Evolutionary conservation across 441 rosid genomes (phyloP).

Genomic region (Populus hybrid): DNA sequence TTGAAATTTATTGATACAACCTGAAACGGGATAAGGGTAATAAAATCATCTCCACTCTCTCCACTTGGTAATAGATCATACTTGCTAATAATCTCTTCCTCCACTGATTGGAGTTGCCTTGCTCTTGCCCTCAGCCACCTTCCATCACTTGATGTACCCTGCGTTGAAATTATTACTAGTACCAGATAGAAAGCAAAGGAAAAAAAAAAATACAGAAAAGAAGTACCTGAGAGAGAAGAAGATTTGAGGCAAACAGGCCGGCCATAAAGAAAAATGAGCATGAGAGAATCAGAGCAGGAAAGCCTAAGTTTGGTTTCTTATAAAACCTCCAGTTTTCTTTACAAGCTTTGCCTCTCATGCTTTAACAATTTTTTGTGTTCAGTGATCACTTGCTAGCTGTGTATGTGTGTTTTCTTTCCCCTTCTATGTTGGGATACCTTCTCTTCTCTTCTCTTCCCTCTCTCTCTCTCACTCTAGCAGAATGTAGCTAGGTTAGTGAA

Average conservation of each 20-base stretch:
- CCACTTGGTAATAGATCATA: conserved; percentile 35
- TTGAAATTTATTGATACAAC: conserved; percentile 21
- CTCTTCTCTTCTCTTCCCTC: no score
- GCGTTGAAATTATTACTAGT: no score
- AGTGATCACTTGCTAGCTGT: background rate
- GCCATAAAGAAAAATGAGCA: conserved; percentile 50
- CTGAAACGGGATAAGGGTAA: conserved; percentile 58
- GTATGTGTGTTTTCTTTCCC: no score
- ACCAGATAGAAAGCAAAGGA: background rate
- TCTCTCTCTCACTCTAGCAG: no score
- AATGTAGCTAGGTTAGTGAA: no score
- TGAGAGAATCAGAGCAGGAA: conserved; percentile 36
- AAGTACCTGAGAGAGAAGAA: conserved; percentile 42
- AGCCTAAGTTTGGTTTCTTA: conserved; percentile 33
- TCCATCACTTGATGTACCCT: background rate
- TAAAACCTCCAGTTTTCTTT: conserved; percentile 36
- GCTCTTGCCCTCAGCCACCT: conserved; percentile 19
- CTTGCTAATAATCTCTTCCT: conserved; percentile 18
- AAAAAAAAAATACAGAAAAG: background rate
- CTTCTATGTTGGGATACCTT: no score
- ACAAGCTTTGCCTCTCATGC: conserved; percentile 32
- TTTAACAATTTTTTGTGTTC: background rate
- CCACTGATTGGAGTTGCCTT: conserved; percentile 36
- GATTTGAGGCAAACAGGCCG: conserved; percentile 42
- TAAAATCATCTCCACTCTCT: conserved; percentile 50